Evolutionary conservation across 257 asterid species (phyloP), one percentile per base, ranked within the genome.

Genomic region (Agastache rugosa): DNA sequence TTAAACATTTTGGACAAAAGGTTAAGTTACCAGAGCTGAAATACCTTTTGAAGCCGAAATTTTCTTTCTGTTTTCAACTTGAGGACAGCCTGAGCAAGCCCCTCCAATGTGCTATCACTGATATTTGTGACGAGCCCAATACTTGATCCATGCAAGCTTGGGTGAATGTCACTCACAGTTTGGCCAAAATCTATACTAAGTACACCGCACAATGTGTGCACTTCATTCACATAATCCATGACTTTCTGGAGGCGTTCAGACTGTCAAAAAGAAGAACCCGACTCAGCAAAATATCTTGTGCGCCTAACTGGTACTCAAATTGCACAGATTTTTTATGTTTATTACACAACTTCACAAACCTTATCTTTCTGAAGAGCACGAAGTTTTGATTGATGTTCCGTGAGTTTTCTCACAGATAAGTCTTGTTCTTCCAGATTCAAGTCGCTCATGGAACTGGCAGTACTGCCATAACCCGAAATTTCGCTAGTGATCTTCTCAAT

Each of bases 31-130:
- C 31, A 56, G 72, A 78, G 31, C 39, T 19, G 71, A 58, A 62
- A 69, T 85, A 95, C 99, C 98, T 92, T 90, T 75, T 86, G 97
- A 83, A 82, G 87, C 29, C 96, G 96, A 71, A 84, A 77, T 80
- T 84, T 89, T 72, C 86, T 89, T 80, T 92, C 96, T 0, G 93
- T 82, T 86, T 90, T 89, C 78, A 95, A 77, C 81, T 84, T 79
- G 48, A 79, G 75, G 82, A 87, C 81, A 61, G 93, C 87, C 81
- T 88, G 93, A 73, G 85, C 87, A 25, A 95, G 93, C 75, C 92
- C 96, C 85, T 92, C 91, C 79, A 92, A 58, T 51, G 89, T 89
- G 83, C 76, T 78, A 75, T 92, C 97, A 15, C 96, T 89, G 78
- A 95, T 89, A 80, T 90, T 95, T 44, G 92, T 90, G 69, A 82